These are phyloP conservation scores for Pichia inconspicua DNA, from an alignment of 1,139 yeast species.

Conservation along the genomic window DNA sequence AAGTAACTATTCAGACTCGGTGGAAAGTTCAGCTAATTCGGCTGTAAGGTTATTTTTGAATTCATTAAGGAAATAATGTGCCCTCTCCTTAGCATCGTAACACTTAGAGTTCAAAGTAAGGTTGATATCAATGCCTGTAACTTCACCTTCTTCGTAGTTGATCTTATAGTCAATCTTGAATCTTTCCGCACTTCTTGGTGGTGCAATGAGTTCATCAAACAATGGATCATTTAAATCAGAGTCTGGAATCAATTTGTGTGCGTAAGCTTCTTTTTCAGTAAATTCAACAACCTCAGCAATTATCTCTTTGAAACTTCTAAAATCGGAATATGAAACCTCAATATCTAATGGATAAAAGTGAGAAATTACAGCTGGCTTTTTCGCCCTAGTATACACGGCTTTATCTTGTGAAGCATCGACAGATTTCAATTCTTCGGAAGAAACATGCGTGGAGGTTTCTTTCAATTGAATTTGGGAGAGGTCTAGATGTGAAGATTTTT, in stretches of 20 bases:
- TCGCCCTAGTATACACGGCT: conserved; percentile 8
- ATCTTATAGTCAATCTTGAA: conserved; percentile 35
- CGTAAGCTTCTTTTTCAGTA: conserved; percentile 81
- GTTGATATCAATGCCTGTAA: conserved; percentile 31
- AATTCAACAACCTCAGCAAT: conserved; percentile 26
- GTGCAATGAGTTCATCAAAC: conserved; percentile 72
- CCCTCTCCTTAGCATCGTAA: conserved; percentile 37
- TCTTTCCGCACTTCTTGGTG: conserved; percentile 52
- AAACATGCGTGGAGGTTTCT: conserved; percentile 6
- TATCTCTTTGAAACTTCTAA: conserved; percentile 5
- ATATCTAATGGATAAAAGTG: conserved; percentile 6
- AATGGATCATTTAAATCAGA: conserved; percentile 64
- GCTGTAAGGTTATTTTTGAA: conserved; percentile 19
- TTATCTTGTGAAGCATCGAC: conserved; percentile 14
- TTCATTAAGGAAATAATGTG: conserved; percentile 27
- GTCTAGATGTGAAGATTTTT: conserved; percentile 60
- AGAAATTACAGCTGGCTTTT: conserved; percentile 13
- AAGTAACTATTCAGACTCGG: not conserved
- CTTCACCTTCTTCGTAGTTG: conserved; percentile 16
- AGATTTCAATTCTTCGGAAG: conserved; percentile 29
- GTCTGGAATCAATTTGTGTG: conserved; percentile 24
- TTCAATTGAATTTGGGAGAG: conserved; percentile 58
- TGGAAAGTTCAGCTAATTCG: not conserved
- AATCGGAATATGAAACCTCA: conserved; percentile 9
- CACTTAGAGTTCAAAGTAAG: conserved; percentile 42